Base-by-base conservation (phyloP, 139 green algal species). In the Chlamydomonas applanata region DNA sequence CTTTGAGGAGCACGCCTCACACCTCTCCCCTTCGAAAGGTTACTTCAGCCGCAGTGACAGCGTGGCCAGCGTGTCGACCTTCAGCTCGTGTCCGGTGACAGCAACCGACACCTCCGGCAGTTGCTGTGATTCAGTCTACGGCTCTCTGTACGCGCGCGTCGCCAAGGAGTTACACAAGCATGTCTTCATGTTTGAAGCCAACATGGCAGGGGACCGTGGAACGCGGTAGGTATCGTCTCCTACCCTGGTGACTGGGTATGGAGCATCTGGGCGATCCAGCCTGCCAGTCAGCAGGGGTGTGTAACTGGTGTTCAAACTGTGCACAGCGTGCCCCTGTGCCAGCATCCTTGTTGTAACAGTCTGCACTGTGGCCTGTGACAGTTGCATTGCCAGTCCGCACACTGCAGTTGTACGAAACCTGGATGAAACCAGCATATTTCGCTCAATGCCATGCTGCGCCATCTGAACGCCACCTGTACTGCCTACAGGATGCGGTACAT, bases 151-250 rank as follows among this genome's bases (percentile, higher is more conserved):
- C 35, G 59, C 59, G n/a, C 34, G 25, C 25, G 59, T 66, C n/a
- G 4, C 30, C 11, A 66, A 66, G 59, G n/a, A 66, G 59, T 25
- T 66, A 3, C 59, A 66, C n/a, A 34, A 30, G 59, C 11, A 22
- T 9, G 59, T 66, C 2, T 66, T 66, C 59, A 66, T 66, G 59
- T 66, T 40, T 66, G 59, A 66, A 25, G 59, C 30, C 11, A 33
- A 29, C 9, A 62, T 69, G 7, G 61, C 5, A 9, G 25, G 29
- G 9, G 29, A 49, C 16, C 16, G 9, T 40, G 61, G 16, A 4
- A 69, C n/a, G 25, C 11, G 29, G 61, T n/a, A 9, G 61, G 32
- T 69, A 22, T 34, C n/a, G n/a, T n/a, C 19, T 16, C 16, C 19
- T 16, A 59, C 19, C 17, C 16, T 59, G 49, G 19, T 59, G 49